Conservation (phyloP, 208 protist species). For the Jaenimonas drosophilae region DNA sequence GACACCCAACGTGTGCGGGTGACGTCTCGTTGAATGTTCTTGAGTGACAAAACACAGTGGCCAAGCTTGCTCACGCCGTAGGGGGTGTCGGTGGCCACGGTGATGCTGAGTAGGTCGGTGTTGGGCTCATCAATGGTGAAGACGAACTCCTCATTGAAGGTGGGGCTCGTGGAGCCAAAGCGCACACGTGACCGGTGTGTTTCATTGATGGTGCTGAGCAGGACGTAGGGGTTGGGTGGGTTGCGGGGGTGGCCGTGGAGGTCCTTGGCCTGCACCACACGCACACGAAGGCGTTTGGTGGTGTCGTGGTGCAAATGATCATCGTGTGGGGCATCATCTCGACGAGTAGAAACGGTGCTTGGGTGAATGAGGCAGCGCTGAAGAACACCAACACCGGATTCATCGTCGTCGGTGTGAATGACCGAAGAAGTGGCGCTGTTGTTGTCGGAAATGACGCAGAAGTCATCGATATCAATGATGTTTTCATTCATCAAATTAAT, state of each 20-base stretch:
- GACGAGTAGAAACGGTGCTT: too few relatives aligned
- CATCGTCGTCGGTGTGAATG: conserved; percentile 14
- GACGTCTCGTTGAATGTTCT: conserved; percentile 51
- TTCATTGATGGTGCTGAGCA: conserved; percentile 58
- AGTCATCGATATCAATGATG: conserved; percentile 44
- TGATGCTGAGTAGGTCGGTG: conserved; percentile 49
- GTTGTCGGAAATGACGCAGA: conserved; percentile 13
- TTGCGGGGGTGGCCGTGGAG: conserved; percentile 16
- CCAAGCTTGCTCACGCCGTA: conserved; percentile 70
- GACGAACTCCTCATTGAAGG: conserved; percentile 56
- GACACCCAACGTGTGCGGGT: conserved; percentile 48
- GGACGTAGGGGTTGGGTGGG: conserved; percentile 59
- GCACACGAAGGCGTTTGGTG: conserved; percentile 29
- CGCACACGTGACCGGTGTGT: conserved; percentile 38
- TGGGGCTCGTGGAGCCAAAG: conserved; percentile 44
- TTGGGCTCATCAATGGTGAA: conserved; percentile 45
- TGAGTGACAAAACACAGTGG: conserved; percentile 64
- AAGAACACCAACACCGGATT: too few relatives aligned
- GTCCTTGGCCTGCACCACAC: conserved; percentile 53
- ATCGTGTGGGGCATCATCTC: too few relatives aligned
- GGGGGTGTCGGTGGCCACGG: conserved; percentile 68
- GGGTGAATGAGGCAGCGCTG: too few relatives aligned
- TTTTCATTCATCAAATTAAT: conserved; percentile 58
- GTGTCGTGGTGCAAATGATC: too few relatives aligned
- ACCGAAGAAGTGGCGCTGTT: conserved; percentile 11